Conservation (phyloP, 179 eudicot species). For the Amaranthus tricolor region DNA sequence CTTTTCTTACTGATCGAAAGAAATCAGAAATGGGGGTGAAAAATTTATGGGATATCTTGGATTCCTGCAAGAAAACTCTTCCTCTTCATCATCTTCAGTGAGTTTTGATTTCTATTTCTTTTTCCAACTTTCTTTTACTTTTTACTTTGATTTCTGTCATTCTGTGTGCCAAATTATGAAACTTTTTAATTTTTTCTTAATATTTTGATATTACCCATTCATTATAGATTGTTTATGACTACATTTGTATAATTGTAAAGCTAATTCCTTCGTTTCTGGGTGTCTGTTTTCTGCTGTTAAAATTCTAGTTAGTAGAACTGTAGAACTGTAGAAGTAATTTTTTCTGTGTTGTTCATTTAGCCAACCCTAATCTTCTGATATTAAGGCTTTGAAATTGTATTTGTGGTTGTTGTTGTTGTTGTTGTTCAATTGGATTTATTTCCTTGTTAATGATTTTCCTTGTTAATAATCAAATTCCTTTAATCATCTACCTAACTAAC, state of each 20-base stretch:
- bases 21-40: constrained; percentile 70
- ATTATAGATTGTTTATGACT: not conserved
- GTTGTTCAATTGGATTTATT: not conserved
- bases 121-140: not conserved
- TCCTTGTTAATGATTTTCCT: not conserved
- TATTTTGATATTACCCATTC: not conserved
- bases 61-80: constrained; percentile 89
- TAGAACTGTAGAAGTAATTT: too few species aligned
- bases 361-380: too few species aligned
- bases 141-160: not conserved
- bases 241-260: not conserved
- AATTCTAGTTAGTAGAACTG: not conserved
- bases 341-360: too few species aligned
- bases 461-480: too few species aligned
- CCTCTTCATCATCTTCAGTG: constrained; percentile 94
- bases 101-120: constrained; percentile 25
- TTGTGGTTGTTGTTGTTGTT: too few species aligned
- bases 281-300: not conserved
- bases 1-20: not conserved
- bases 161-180: not conserved
- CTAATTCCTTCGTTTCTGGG: not conserved
- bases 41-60: constrained; percentile 86
- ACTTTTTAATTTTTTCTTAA: not conserved
- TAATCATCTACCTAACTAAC: too few species aligned
- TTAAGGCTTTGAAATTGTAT: too few species aligned